Evolutionary conservation across 2,329 filamentous ascomycete genomes (phyloP).

Genomic region (Fusarium armeniacum): DNA sequence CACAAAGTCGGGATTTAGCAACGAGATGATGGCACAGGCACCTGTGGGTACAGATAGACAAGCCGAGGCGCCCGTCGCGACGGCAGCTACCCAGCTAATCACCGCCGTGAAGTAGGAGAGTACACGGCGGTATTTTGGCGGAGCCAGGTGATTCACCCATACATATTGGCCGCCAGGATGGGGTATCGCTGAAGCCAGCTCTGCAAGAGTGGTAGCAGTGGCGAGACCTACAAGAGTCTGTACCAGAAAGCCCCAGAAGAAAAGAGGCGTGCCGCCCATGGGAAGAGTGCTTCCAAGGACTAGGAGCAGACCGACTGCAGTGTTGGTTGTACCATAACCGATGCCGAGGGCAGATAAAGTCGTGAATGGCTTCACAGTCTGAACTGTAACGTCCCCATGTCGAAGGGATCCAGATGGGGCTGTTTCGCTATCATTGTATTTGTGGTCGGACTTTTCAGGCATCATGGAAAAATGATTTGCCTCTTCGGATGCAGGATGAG

Average conservation of each 20-base stretch:
- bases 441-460: not conserved
- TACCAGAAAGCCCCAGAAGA: constrained; percentile 15
- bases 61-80: constrained; percentile 8
- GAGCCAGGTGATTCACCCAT: constrained; percentile 8
- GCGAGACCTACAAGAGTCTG: constrained; percentile 5
- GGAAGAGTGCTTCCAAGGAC: constrained; percentile 17
- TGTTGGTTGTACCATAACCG: constrained; percentile 21
- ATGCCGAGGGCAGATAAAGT: constrained; percentile 16
- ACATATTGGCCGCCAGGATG: constrained; percentile 17
- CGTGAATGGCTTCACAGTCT: constrained; percentile 12
- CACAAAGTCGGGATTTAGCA: constrained; percentile 1
- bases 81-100: constrained; percentile 6
- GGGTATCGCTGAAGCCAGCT: constrained; percentile 11
- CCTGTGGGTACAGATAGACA: constrained; percentile 3
- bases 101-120: constrained; percentile 6
- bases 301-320: constrained; percentile 13
- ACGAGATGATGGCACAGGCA: constrained; percentile 6
- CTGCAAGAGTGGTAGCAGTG: constrained; percentile 9
- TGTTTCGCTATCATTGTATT: not conserved
- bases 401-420: not conserved
- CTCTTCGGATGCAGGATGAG: not conserved
- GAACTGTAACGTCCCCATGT: not conserved
- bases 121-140: not conserved
- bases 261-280: constrained; percentile 16
- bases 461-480: not conserved